Evolutionary conservation across 768 basidiomycete genomes (phyloP).

Genomic region (Amanita subjunquillea): DNA sequence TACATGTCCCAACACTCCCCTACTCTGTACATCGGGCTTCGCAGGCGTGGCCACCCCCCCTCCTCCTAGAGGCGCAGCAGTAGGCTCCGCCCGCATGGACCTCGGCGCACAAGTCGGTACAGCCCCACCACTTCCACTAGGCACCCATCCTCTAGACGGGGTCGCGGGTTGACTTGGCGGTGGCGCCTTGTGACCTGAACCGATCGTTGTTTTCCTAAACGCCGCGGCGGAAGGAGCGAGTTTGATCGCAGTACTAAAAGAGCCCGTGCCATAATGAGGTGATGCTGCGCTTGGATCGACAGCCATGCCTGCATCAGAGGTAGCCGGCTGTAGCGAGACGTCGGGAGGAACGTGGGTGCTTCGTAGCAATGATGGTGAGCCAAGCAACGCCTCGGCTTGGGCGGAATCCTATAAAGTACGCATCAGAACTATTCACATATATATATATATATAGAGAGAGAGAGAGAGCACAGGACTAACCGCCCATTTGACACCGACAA

Average conservation of each 20-base stretch:
- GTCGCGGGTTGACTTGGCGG: neutral
- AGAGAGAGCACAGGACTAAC: conserved; percentile 32
- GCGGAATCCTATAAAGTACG: conserved; percentile 45
- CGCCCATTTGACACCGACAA: conserved; percentile 83
- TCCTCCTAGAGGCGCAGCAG: too few relatives aligned
- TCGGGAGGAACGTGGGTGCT: conserved; percentile 11
- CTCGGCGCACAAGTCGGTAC: neutral
- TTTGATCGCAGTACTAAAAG: conserved; percentile 60
- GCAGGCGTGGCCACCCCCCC: neutral
- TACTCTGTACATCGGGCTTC: conserved; percentile 24
- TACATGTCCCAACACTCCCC: conserved; percentile 14
- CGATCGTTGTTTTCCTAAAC: conserved; percentile 40
- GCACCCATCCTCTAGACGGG: conserved; percentile 5
- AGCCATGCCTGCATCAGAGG: conserved; percentile 31
- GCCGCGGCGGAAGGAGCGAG: conserved; percentile 67
- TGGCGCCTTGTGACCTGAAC: conserved; percentile 8
- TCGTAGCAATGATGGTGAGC: conserved; percentile 20
- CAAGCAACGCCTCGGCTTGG: conserved; percentile 45
- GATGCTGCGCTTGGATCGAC: conserved; percentile 26
- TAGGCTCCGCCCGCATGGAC: neutral
- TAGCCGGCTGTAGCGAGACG: conserved; percentile 8
- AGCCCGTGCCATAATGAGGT: conserved; percentile 11
- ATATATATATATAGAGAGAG: too few relatives aligned
- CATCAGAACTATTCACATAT: neutral
- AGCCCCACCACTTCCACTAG: neutral